Evolutionary conservation across 163 green algal species (phyloP), one percentile per base, ranked within the genome.

Genomic region (Prototheca cutis): DNA sequence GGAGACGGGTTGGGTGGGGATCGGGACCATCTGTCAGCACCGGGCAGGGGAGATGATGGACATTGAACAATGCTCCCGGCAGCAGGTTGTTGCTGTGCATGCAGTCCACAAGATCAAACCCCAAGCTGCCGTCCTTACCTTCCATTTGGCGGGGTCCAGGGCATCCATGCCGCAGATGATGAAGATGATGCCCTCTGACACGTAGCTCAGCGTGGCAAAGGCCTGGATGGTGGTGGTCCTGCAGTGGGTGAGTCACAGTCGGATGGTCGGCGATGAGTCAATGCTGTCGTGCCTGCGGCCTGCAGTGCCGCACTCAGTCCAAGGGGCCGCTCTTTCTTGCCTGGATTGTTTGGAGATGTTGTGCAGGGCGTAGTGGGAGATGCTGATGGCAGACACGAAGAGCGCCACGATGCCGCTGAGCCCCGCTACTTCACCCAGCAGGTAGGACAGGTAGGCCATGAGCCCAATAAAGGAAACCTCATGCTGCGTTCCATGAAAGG

Each of bases 161-260:
- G 74, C 72, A 40, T 91, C 83, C 74, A 92, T 76, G 58, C 86
- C 86, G 47, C 90, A 72, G 70, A 87, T 91, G 4, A 92, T 68
- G 64, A 92, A 94, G 65, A 94, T 95, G 65, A 86, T 69, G 25
- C 82, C 88, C 73, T 95, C 88, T 2, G 77, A 71, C 15, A 95
- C 63, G 74, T 84, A 89, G 39, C 70, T 82, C 32, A 92, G 68
- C 0, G 84, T 90, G 36, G 71, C 63, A 76, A 89, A 93, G 17
- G 75, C 74, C 6, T 73, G 80, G 27, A 91, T 53, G 1, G 75
- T 84, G 13, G 78, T 77, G 18, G 63, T 72, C 10, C 66, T 59
- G 34, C n/a, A n/a, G n/a, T n/a, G n/a, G n/a, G n/a, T n/a, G n/a
- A n/a, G n/a, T n/a, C n/a, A n/a, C n/a, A n/a, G n/a, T n/a, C n/a